Conservation (phyloP, 345 rosid genomes). For the Salix caprea region DNA sequence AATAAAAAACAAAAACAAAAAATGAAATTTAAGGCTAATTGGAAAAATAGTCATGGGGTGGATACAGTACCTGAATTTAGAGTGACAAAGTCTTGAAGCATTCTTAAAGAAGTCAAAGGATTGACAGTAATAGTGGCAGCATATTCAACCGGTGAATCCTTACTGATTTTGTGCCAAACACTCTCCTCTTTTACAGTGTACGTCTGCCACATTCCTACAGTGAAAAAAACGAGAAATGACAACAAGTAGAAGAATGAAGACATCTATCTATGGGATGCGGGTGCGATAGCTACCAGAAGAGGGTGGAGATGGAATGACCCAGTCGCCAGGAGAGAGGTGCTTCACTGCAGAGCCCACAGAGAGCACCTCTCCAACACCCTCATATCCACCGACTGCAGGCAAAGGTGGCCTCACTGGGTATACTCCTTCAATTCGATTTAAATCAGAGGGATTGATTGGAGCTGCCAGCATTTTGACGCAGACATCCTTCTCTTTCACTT, state of each 20-base stretch:
- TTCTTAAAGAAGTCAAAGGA: slow-evolving; percentile 81
- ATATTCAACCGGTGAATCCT: slow-evolving; percentile 67
- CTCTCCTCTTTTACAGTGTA: slow-evolving; percentile 66
- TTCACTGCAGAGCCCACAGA: slow-evolving; percentile 65
- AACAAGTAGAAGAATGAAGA: neutral
- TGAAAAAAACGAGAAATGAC: neutral
- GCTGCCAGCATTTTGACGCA: slow-evolving; percentile 88
- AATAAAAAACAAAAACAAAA: slow-evolving; percentile 4
- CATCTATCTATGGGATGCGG: neutral
- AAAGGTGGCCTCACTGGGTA: slow-evolving; percentile 85
- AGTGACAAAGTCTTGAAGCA: slow-evolving; percentile 73
- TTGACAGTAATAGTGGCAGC: slow-evolving; percentile 86
- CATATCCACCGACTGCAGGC: slow-evolving; percentile 93
- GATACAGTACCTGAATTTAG: slow-evolving; percentile 48
- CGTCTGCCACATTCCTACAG: slow-evolving; percentile 76
- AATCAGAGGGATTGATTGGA: slow-evolving; percentile 89
- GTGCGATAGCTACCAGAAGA: slow-evolving; percentile 47
- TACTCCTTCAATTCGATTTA: slow-evolving; percentile 87
- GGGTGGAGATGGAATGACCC: slow-evolving; percentile 87
- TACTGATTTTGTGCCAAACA: slow-evolving; percentile 76
- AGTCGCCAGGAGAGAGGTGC: slow-evolving; percentile 62
- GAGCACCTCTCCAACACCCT: slow-evolving; percentile 84
- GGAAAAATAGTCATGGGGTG: neutral
- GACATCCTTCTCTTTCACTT: slow-evolving; percentile 67
- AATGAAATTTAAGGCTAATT: neutral